phyloP scores from a whole-genome alignment of 345 rosid genomes.

The Salix caprea region DNA sequence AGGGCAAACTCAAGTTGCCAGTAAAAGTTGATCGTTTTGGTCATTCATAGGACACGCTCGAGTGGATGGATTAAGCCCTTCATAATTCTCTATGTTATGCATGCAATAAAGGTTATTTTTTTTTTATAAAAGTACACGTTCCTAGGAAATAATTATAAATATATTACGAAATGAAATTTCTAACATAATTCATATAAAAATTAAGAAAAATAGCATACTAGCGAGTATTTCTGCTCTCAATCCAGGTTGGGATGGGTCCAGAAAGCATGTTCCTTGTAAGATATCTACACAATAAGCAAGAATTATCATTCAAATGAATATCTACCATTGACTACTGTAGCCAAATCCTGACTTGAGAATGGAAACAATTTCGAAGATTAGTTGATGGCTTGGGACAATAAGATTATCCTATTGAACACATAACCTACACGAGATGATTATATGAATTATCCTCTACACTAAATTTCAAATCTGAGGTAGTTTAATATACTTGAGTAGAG shows the following conservation, averaged over 20 bases:
- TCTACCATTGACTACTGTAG: not conserved
- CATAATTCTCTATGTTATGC: not conserved
- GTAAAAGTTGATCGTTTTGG: not conserved
- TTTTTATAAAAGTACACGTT: not conserved
- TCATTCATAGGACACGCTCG: not conserved
- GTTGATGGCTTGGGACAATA: not conserved
- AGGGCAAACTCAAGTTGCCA: not conserved
- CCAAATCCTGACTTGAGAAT: not conserved
- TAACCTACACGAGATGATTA: not conserved
- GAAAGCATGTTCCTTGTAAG: slow-evolving; percentile 11
- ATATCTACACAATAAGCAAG: slow-evolving; percentile 1
- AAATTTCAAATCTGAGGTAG: no score
- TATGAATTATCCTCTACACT: not conserved
- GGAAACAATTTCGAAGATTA: not conserved
- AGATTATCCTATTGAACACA: not conserved
- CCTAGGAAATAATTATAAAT: not conserved
- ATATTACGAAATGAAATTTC: not conserved
- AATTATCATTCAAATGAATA: not conserved
- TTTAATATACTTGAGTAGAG: no score
- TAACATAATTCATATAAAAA: not conserved
- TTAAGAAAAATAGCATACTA: slow-evolving; percentile 5
- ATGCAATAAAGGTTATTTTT: not conserved
- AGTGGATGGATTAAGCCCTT: not conserved
- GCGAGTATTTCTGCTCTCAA: not conserved
- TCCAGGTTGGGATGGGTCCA: slow-evolving; percentile 17